Evolutionary conservation across 2,329 filamentous ascomycete species (phyloP), one percentile per base, ranked within the genome.

Genomic region (Metarhizium sp.): DNA sequence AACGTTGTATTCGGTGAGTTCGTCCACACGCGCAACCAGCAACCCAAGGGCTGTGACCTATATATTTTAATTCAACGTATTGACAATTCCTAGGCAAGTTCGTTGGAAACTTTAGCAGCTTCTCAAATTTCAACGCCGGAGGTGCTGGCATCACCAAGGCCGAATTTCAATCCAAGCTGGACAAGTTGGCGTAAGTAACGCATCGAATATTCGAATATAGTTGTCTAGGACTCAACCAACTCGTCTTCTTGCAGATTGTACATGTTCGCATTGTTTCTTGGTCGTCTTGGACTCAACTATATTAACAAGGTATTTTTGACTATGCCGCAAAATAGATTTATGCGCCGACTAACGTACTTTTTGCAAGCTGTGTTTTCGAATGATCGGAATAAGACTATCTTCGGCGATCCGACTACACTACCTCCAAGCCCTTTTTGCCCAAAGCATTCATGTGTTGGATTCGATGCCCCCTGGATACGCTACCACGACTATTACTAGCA

Each of bases 241-340:
- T 47, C 11, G 14, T 14, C 16, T 18, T 7, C 40, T 20, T 6
- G 2, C 57, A 82, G 80, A 1, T 71, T 91, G 0, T 88, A 85
- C 67, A 83, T 90, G 62, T 79, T 90, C 54, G 82, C 82, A 55
- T 73, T 91, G 6, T 91, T 90, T 66, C 68, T 90, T 45, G 86
- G 73, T 14, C 82, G 85, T 50, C 84, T 88, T 60, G 64, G 72
- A 18, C 71, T 88, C 45, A 81, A 79, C 57, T 90, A 88, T 59
- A 71, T 85, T 57, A 78, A 78, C 60, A 81, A 80, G 67, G 76
- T 76, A 20, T 7, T 16, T 48, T 48, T n/a, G 45, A 48, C 20
- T 11, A 13, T 29, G 2, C 25, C 20, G 45, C 45, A n/a, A 30
- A n/a, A n/a, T 16, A 10, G 25, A 30, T 20, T 8, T 20, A 14